phyloP scores from a whole-genome alignment of 495 filamentous ascomycete species.

The Xylaria longipes region DNA sequence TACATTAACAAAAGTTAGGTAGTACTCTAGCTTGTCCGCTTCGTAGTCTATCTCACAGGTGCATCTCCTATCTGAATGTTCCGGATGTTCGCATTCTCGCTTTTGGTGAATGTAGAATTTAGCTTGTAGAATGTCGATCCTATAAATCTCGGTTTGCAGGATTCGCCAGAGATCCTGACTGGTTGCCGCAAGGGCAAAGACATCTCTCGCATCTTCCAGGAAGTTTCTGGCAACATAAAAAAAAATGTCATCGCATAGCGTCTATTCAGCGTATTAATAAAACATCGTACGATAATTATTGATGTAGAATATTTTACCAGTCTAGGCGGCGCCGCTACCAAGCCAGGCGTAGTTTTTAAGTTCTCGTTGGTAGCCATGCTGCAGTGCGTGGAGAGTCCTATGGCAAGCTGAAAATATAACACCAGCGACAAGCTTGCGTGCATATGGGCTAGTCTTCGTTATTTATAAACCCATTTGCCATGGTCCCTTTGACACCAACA shows the following conservation, averaged over 20 bases:
- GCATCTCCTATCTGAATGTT: too few relatives aligned
- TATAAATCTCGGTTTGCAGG: neutral
- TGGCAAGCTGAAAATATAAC: neutral
- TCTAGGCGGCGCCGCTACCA: too few relatives aligned
- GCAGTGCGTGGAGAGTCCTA: neutral
- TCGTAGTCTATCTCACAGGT: too few relatives aligned
- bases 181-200: neutral
- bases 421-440: too few relatives aligned
- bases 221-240: neutral
- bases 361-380: neutral
- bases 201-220: neutral
- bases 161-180: neutral
- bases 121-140: neutral
- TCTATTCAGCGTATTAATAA: neutral
- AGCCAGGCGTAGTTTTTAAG: neutral
- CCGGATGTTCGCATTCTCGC: neutral
- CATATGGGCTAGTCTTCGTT: neutral
- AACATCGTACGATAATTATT: neutral
- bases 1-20: neutral
- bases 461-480: neutral
- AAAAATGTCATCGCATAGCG: neutral
- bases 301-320: neutral
- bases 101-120: neutral
- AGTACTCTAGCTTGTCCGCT: neutral
- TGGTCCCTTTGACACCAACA: neutral